A percentile compares a stretch with the other conserved stretches of the same genome.
These are phyloP conservation scores for Vigna reflexopilosa DNA, from an alignment of 306 rosid genomes.

Conservation along the genomic window DNA sequence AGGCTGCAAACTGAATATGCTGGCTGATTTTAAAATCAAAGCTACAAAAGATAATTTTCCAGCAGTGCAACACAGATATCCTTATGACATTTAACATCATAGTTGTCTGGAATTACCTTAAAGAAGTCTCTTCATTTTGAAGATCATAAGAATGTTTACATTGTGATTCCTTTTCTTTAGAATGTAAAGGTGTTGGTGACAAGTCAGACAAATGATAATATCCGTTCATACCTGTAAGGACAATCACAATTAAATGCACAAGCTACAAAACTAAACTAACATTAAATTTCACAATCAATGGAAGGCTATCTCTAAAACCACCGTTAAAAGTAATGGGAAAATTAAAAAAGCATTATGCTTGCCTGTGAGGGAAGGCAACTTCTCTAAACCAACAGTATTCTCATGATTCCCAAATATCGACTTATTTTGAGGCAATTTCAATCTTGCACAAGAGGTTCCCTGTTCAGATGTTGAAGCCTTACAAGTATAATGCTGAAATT, in stretches of 20 bases:
- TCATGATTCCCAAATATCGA: constrained; percentile 43
- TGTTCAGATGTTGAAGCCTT: constrained; percentile 47
- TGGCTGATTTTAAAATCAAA: constrained; percentile 2
- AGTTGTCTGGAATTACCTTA: constrained; percentile 56
- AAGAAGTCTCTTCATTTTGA: constrained; percentile 49
- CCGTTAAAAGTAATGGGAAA: constrained; percentile 7
- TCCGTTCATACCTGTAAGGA: constrained; percentile 50
- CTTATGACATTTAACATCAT: constrained; percentile 13
- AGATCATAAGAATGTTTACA: constrained; percentile 47
- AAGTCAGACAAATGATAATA: constrained; percentile 45
- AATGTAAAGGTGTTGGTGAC: constrained; percentile 43
- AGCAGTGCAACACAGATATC: constrained; percentile 26
- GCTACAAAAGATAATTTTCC: constrained; percentile 12
- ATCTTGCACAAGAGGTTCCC: constrained; percentile 49
- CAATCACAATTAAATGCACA: constrained; percentile 36
- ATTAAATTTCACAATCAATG: constrained; percentile 27
- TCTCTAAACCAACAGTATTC: constrained; percentile 45
- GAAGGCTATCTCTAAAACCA: constrained; percentile 23
- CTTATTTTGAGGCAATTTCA: constrained; percentile 41
- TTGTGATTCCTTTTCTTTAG: constrained; percentile 46
- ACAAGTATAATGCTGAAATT: constrained; percentile 40
- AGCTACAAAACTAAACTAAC: neutral
- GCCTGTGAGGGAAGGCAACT: constrained; percentile 46
- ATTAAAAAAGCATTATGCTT: constrained; percentile 38
- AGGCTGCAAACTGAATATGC: constrained; percentile 8